Conservation (phyloP, 2,329 filamentous ascomycete species). For the Bipolaris sorokiniana region DNA sequence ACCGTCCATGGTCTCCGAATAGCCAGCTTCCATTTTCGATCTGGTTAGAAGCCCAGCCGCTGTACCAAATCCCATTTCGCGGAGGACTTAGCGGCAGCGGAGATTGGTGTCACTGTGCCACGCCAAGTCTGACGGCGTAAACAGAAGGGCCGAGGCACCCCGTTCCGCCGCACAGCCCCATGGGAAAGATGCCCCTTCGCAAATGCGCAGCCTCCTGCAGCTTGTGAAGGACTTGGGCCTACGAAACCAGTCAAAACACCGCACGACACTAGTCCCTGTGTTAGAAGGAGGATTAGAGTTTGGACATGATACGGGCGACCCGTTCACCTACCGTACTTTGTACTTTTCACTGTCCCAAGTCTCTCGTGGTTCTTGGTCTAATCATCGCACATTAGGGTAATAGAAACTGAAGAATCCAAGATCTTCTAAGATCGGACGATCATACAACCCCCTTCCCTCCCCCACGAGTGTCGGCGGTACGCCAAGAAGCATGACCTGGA, state of each 20-base stretch:
- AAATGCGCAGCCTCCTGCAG: neutral
- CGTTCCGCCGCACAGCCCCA: neutral
- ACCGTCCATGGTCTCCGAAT: neutral
- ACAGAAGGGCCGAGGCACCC: neutral
- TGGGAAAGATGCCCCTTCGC: neutral
- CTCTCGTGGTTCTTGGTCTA: too few species aligned
- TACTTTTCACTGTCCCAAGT: neutral
- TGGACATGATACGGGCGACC: neutral
- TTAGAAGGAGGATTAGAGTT: neutral
- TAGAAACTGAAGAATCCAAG: too few species aligned
- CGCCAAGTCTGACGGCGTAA: neutral
- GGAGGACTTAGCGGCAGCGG: neutral
- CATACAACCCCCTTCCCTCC: too few species aligned
- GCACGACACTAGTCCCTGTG: neutral
- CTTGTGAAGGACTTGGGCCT: neutral
- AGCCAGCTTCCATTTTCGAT: neutral
- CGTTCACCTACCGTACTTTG: neutral
- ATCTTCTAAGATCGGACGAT: too few species aligned
- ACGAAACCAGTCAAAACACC: conserved; percentile 2
- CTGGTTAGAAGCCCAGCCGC: neutral
- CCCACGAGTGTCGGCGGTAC: neutral
- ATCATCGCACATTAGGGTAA: too few species aligned
- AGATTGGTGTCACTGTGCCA: neutral
- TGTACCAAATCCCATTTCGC: neutral
- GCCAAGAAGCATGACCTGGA: neutral